Base-by-base conservation (phyloP, 192 early-diverging fungal species). In the Haplosporangium gracile region DNA sequence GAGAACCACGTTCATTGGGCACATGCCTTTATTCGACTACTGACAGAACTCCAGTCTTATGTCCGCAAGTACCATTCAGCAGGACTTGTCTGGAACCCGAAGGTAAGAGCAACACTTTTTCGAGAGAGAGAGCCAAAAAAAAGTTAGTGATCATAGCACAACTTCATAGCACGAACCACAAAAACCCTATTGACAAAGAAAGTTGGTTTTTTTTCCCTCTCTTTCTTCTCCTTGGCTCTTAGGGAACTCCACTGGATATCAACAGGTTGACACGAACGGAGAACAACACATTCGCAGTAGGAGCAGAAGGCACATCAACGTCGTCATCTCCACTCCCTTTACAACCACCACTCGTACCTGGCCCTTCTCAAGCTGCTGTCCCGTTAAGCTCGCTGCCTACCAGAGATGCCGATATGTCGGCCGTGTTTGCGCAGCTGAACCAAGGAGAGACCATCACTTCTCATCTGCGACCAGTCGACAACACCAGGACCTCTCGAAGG, bases 401-500 rank as follows among this genome's bases (percentile, higher is more conserved):
- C 20, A 81, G 85, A 11, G 68, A 81, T 22, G 87, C 57, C 55
- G 91, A 89, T 22, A 90, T 90, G 71, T 89, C 91, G 24, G 93
- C 94, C 0, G 91, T 99, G n/a, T 97, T 99, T 90, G 94, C 95
- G 36, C 93, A 95, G 57, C 87, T 99, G 81, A 98, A 97, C 92
- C 92, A 94, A 74, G 98, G 97, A 75, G 89, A 89, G 65, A 88
- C 75, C 4, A 89, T 96, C 75, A 95, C 96, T 4, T 76, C 94
- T 39, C 95, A 95, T 22, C 89, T 99, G 82, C 94, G 96, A 68
- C 97, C 98, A 87, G 98, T 99, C 2, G 97, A 98, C 72, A 96
- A 95, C 87, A 93, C 91, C 75, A 95, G 98, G 88, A 98, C 97
- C 97, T 98, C 97, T 20, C 98, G 98, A 90, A 98, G 98, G 89